Percentiles rank a stretch among this genome's conserved stretches.
Conservation (phyloP, 2,329 filamentous ascomycete genomes). For the Graphilbum ipis-grandicollis region DNA sequence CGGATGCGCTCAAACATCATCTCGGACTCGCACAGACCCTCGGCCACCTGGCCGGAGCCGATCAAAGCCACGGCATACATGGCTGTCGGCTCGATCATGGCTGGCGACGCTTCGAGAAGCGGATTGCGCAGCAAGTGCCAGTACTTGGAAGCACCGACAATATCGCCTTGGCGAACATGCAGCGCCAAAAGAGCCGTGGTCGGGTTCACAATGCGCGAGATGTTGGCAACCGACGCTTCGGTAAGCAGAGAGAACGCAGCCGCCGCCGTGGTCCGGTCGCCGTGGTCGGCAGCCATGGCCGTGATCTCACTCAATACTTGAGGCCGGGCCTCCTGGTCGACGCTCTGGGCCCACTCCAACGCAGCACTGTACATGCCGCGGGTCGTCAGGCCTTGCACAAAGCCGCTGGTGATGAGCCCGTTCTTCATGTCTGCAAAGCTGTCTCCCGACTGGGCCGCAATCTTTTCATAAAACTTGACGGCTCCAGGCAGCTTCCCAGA, state of each 20-base stretch:
- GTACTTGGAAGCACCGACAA: constrained; percentile 59
- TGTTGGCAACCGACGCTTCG: constrained; percentile 40
- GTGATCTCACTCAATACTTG: constrained; percentile 58
- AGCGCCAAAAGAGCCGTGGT: constrained; percentile 59
- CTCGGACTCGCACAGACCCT: constrained; percentile 63
- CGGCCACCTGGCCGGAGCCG: constrained; percentile 67
- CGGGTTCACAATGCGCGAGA: constrained; percentile 16
- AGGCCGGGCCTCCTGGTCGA: constrained; percentile 40
- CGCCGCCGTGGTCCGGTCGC: constrained; percentile 50
- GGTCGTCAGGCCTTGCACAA: constrained; percentile 62
- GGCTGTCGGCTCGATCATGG: constrained; percentile 70
- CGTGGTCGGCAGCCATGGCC: constrained; percentile 62
- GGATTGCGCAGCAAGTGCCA: constrained; percentile 58
- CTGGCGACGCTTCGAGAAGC: constrained; percentile 37
- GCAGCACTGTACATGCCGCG: constrained; percentile 56
- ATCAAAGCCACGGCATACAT: constrained; percentile 87
- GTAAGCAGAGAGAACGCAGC: constrained; percentile 46
- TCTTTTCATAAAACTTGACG: constrained; percentile 68
- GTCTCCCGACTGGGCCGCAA: constrained; percentile 44
- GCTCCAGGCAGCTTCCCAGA: constrained; percentile 69
- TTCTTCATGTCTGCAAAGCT: constrained; percentile 49
- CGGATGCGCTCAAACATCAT: constrained; percentile 78
- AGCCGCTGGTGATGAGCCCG: constrained; percentile 52
- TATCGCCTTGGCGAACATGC: constrained; percentile 66
- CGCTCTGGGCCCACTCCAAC: constrained; percentile 50